Percentiles rank a stretch among this genome's conserved stretches.
These are phyloP conservation scores for Chalaropsis ovoidea DNA, from an alignment of 2,329 filamentous ascomycete genomes.

Conservation along the genomic window DNA sequence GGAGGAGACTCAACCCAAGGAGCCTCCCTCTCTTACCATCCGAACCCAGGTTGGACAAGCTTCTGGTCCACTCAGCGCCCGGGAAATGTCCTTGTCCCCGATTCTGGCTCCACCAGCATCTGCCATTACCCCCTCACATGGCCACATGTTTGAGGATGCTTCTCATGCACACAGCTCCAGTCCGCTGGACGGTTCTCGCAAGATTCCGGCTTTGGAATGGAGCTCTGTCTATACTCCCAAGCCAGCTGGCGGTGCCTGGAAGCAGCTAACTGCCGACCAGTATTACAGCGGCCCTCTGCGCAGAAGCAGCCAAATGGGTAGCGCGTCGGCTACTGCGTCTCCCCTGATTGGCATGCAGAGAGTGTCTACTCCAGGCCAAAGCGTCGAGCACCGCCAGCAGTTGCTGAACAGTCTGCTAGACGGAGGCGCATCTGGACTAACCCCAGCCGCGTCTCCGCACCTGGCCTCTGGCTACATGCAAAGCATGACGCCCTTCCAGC, in stretches of 20 bases:
- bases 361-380: conserved; percentile 13
- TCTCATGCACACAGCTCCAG: background rate
- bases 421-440: conserved; percentile 15
- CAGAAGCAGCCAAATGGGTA: conserved; percentile 16
- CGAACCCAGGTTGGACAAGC: background rate
- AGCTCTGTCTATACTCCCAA: conserved; percentile 24
- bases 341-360: conserved; percentile 14
- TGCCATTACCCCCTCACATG: background rate
- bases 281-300: conserved; percentile 23
- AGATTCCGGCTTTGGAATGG: conserved; percentile 22
- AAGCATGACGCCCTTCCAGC: conserved; percentile 19
- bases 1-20: background rate
- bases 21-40: conserved; percentile 1
- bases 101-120: background rate
- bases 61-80: background rate
- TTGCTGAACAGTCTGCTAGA: conserved; percentile 16
- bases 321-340: conserved; percentile 14
- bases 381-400: conserved; percentile 17
- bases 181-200: conserved; percentile 10
- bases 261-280: conserved; percentile 23
- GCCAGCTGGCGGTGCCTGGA: conserved; percentile 24
- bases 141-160: background rate
- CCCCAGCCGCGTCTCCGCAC: conserved; percentile 8
- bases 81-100: conserved; percentile 11
- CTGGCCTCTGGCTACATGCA: conserved; percentile 15